Evolutionary conservation across 805 yeast genomes (phyloP).

Genomic region (Isabelozyma gotoi): DNA sequence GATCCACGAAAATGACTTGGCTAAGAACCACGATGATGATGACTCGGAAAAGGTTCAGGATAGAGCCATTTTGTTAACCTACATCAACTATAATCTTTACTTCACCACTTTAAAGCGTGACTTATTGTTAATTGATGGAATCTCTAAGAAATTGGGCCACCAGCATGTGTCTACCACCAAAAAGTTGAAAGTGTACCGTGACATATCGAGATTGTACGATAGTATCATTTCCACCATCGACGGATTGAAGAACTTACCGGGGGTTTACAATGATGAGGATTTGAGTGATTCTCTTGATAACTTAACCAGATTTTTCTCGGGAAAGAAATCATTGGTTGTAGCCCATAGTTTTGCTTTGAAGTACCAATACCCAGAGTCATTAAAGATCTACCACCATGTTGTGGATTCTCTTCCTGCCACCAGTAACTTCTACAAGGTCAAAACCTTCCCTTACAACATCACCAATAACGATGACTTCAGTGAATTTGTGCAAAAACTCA

Average conservation of each 20-base stretch:
- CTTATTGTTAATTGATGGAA: conserved; percentile 42
- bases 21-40: conserved; percentile 45
- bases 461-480: conserved; percentile 35
- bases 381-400: conserved; percentile 37
- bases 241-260: conserved; percentile 79
- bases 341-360: conserved; percentile 45
- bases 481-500: conserved; percentile 17
- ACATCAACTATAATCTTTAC: conserved; percentile 65
- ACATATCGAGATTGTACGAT: conserved; percentile 49
- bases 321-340: conserved; percentile 42
- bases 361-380: conserved; percentile 45
- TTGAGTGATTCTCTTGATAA: conserved; percentile 53
- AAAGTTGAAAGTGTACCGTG: conserved; percentile 33
- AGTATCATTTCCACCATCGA: conserved; percentile 51
- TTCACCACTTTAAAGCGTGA: conserved; percentile 76
- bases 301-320: conserved; percentile 48
- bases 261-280: conserved; percentile 84
- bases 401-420: conserved; percentile 6
- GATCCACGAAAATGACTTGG: conserved; percentile 55
- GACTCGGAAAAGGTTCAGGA: conserved; percentile 64
- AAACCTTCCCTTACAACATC: conserved; percentile 41
- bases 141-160: conserved; percentile 15
- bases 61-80: conserved; percentile 73
- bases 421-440: conserved; percentile 26
- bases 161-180: conserved; percentile 13